These are phyloP conservation scores for Colletotrichum sp. DNA, from an alignment of 2,329 filamentous ascomycete genomes.

Conservation along the genomic window DNA sequence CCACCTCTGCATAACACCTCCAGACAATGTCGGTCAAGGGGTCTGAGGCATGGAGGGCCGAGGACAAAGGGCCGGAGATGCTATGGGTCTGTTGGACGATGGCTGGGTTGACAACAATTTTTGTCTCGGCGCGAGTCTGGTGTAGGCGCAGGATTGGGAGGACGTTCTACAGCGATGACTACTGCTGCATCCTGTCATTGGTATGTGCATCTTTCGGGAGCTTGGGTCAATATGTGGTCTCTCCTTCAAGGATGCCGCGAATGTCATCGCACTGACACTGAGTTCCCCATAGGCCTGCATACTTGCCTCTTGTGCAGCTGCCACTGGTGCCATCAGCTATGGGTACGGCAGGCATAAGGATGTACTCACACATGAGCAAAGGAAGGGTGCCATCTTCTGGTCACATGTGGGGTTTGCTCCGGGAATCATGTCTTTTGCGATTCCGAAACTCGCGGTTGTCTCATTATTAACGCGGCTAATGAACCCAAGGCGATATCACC, in stretches of 20 bases:
- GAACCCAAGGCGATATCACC: conserved; percentile 37
- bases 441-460: conserved; percentile 47
- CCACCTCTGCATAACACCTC: neutral
- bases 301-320: conserved; percentile 34
- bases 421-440: conserved; percentile 40
- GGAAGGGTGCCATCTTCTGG: conserved; percentile 34
- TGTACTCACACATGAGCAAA: conserved; percentile 31
- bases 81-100: neutral
- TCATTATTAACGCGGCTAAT: conserved; percentile 40
- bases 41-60: neutral
- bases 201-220: neutral
- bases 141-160: neutral
- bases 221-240: neutral
- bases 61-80: neutral
- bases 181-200: neutral
- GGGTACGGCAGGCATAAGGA: conserved; percentile 44
- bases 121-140: neutral
- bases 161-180: neutral
- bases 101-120: neutral
- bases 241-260: neutral
- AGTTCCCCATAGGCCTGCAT: neutral
- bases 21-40: neutral
- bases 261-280: neutral
- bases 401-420: conserved; percentile 41
- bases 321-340: conserved; percentile 34